These are phyloP conservation scores for Noccaea caerulescens DNA, from an alignment of 345 rosid species.

Conservation along the genomic window DNA sequence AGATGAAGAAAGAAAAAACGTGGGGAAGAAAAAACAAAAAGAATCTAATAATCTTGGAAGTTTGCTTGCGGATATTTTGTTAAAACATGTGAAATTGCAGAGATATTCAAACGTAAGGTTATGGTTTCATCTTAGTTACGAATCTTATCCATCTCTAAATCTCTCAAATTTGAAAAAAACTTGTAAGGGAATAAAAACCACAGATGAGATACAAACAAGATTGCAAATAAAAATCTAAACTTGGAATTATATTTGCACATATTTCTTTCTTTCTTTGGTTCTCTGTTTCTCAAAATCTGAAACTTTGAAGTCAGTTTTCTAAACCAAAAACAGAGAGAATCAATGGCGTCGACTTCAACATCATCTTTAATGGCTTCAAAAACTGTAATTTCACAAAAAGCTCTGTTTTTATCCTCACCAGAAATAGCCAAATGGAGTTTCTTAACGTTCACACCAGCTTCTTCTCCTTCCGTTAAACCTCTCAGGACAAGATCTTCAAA, in stretches of 20 bases:
- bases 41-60: slow-evolving; percentile 34
- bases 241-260: slow-evolving; percentile 6
- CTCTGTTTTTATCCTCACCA: slow-evolving; percentile 44
- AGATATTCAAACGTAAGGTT: slow-evolving; percentile 48
- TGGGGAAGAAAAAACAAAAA: slow-evolving; percentile 2
- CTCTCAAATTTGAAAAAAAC: slow-evolving; percentile 13
- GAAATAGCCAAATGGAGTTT: slow-evolving; percentile 36
- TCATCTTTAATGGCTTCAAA: slow-evolving; percentile 40
- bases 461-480: slow-evolving; percentile 26
- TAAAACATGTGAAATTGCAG: slow-evolving; percentile 36
- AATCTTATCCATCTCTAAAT: slow-evolving; percentile 44
- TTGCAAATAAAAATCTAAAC: slow-evolving; percentile 21
- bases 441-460: slow-evolving; percentile 28
- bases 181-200: slow-evolving; percentile 9
- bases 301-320: slow-evolving; percentile 34
- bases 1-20: background rate
- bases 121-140: slow-evolving; percentile 41
- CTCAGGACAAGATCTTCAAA: slow-evolving; percentile 24
- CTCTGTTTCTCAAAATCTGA: slow-evolving; percentile 15
- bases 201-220: slow-evolving; percentile 24
- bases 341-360: slow-evolving; percentile 38
- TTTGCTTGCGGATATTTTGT: slow-evolving; percentile 33
- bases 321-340: background rate
- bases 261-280: slow-evolving; percentile 17
- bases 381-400: slow-evolving; percentile 33